Conservation (phyloP, 129 eudicot genomes). For the Flaveria sonorensis region DNA sequence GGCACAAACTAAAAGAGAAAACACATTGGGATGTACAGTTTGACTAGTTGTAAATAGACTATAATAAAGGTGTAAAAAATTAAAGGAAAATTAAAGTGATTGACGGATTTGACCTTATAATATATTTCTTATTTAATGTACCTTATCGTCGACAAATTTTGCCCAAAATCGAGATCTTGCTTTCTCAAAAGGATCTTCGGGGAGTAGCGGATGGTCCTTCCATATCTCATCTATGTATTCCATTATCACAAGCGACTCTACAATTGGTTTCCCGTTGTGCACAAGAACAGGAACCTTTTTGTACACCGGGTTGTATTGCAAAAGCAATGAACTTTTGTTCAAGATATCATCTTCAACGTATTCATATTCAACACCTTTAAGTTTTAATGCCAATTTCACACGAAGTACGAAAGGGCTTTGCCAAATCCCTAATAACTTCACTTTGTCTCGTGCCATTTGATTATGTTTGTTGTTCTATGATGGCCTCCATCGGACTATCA, state of each 20-base stretch:
- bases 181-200: slow-evolving; percentile 38
- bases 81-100: no score
- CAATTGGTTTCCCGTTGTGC: slow-evolving; percentile 42
- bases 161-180: slow-evolving; percentile 50
- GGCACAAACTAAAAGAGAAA: slow-evolving; percentile 25
- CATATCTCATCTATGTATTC: slow-evolving; percentile 53
- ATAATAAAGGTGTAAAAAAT: no score
- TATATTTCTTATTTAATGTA: background rate
- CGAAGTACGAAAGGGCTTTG: slow-evolving; percentile 34
- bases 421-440: slow-evolving; percentile 45
- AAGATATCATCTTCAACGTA: slow-evolving; percentile 36
- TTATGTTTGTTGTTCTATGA: background rate
- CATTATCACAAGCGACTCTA: slow-evolving; percentile 43
- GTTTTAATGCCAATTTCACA: slow-evolving; percentile 36
- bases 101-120: background rate
- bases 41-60: no score
- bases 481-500: background rate
- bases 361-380: slow-evolving; percentile 41
- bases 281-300: slow-evolving; percentile 48
- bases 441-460: slow-evolving; percentile 29
- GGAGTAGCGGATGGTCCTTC: slow-evolving; percentile 39
- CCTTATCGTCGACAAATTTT: slow-evolving; percentile 43
- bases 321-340: slow-evolving; percentile 40
- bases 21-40: background rate
- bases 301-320: slow-evolving; percentile 41